These are phyloP conservation scores for Kwoniella europaea DNA, from an alignment of 768 basidiomycete species.

Conservation along the genomic window DNA sequence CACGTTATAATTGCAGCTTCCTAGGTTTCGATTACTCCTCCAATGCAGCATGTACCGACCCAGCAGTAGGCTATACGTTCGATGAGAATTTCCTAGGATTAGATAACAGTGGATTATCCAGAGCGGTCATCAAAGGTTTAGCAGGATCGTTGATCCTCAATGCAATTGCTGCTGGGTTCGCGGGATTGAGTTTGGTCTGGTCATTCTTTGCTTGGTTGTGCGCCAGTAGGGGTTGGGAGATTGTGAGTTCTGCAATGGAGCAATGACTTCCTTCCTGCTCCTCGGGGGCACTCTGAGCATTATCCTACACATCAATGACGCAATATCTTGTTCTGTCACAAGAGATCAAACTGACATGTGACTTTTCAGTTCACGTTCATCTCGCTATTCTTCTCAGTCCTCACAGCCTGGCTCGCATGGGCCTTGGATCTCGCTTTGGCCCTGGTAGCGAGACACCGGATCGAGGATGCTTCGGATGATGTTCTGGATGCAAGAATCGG, in stretches of 20 bases:
- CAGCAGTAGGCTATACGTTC: slow-evolving; percentile 72
- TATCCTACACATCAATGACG: not conserved
- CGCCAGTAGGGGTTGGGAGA: slow-evolving; percentile 39
- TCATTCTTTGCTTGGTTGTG: slow-evolving; percentile 51
- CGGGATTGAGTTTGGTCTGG: slow-evolving; percentile 44
- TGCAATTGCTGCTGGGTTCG: slow-evolving; percentile 42
- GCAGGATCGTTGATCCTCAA: slow-evolving; percentile 45
- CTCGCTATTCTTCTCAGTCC: slow-evolving; percentile 36
- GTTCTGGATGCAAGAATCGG: slow-evolving; percentile 35
- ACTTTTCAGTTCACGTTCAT: slow-evolving; percentile 36
- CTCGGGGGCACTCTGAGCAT: not conserved
- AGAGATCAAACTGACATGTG: too few species aligned
- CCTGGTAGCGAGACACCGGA: slow-evolving; percentile 34
- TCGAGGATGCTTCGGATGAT: slow-evolving; percentile 34
- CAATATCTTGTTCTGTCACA: too few species aligned
- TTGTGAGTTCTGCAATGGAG: slow-evolving; percentile 30
- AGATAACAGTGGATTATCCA: slow-evolving; percentile 52
- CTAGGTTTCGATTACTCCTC: slow-evolving; percentile 60
- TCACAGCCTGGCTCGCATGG: slow-evolving; percentile 42
- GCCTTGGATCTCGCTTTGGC: slow-evolving; percentile 43
- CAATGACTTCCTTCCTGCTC: not conserved
- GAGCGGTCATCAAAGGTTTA: slow-evolving; percentile 32
- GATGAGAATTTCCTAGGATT: slow-evolving; percentile 63
- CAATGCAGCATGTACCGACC: slow-evolving; percentile 65
- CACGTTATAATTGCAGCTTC: slow-evolving; percentile 54